Base-by-base conservation (phyloP, 2,329 filamentous ascomycete genomes). In the Fusarium anthophilum region DNA sequence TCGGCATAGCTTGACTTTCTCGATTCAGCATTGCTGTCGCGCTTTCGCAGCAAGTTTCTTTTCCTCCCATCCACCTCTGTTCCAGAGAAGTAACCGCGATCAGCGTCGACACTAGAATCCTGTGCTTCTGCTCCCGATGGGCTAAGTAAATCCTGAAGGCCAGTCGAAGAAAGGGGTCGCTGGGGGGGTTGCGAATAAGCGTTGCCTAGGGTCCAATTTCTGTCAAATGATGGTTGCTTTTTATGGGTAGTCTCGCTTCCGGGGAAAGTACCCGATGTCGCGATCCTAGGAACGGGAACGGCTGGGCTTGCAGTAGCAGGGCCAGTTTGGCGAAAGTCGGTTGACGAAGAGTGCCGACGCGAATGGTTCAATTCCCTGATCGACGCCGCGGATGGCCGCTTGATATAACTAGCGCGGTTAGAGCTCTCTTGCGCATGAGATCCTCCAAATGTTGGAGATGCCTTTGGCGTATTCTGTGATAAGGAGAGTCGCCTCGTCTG, bases 61-160 rank as follows among this genome's bases (percentile, higher is more conserved):
- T 90, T 91, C 66, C 92, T 90, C 48, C 89, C 89, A 72, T 98
- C 95, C 17, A 91, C 86, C 78, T 98, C 96, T 22, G 93, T 93
- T 7, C 95, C 94, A 13, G 96, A 98, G 80, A 98, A 98, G 82
- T 98, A 98, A 30, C 95, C 96, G 41, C 94, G 90, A 78, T 98
- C 96, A 22, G 94, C 82, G 69, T 97, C 93, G 30, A 86, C 82
- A 22, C 84, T 83, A 14, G 86, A 86, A 67, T 89, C 87, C 70
- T 85, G 85, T 20, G 83, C 77, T 18, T 84, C 81, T 20, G 82
- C 76, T 22, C 83, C 83, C 4, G 84, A 83, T 28, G 79, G 79
- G 28, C 82, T 81, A 55, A 83, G 59, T 12, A 83, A 76, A 60
- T 89, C 87, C 37, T 87, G 84, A 38, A 87, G 78, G 20, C 87